phyloP scores from a whole-genome alignment of 345 rosid species.

The Lenwebbia sp. region DNA sequence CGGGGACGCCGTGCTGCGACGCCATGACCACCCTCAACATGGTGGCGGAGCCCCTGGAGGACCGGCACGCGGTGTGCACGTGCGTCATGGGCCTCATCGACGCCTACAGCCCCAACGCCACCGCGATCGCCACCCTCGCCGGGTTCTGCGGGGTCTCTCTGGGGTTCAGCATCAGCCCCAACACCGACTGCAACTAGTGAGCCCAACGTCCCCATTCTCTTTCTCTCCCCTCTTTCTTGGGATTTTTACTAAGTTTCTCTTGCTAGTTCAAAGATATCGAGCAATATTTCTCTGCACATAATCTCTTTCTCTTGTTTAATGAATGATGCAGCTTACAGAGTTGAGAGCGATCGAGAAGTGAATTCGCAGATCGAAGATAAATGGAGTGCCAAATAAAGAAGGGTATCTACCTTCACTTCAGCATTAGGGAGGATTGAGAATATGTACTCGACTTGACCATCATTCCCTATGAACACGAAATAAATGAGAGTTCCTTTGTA shows the following conservation, averaged over 20 bases:
- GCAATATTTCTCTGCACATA: background rate
- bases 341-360: background rate
- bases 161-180: slow-evolving; percentile 58
- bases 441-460: background rate
- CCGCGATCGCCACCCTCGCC: slow-evolving; percentile 58
- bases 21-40: slow-evolving; percentile 25
- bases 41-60: slow-evolving; percentile 20
- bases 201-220: background rate
- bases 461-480: background rate
- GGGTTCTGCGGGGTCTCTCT: slow-evolving; percentile 66
- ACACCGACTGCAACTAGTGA: slow-evolving; percentile 57
- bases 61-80: slow-evolving; percentile 22
- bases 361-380: background rate
- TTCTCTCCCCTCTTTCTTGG: background rate
- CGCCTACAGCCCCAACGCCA: slow-evolving; percentile 38
- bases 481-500: background rate
- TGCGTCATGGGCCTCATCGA: slow-evolving; percentile 40
- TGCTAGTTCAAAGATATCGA: background rate
- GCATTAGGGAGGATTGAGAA: background rate
- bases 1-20: slow-evolving; percentile 46
- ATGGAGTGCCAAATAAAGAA: background rate
- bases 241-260: background rate
- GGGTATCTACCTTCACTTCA: background rate
- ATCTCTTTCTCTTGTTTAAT: background rate
- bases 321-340: background rate